Evolutionary conservation across 2,329 filamentous ascomycete genomes (phyloP).

Genomic region (Xylariaceae sp.): DNA sequence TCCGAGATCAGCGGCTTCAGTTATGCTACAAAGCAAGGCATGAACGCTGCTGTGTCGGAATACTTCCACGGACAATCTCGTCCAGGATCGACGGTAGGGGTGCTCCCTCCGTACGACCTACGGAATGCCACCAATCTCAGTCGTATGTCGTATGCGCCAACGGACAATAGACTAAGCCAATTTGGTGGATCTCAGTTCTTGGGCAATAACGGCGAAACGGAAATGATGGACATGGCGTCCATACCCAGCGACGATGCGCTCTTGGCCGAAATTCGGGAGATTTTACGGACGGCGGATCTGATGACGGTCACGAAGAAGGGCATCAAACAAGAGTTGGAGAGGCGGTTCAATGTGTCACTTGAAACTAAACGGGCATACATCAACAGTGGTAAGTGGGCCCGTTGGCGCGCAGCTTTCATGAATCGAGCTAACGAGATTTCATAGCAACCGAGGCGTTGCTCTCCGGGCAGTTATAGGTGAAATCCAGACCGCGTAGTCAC

Average conservation of each 20-base stretch:
- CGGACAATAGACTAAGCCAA: slow-evolving; percentile 63
- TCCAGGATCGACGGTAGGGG: slow-evolving; percentile 51
- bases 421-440: slow-evolving; percentile 28
- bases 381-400: slow-evolving; percentile 68
- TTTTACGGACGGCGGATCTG: slow-evolving; percentile 83
- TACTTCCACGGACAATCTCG: slow-evolving; percentile 58
- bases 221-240: slow-evolving; percentile 69
- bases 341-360: slow-evolving; percentile 79
- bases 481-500: background rate
- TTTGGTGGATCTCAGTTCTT: slow-evolving; percentile 58
- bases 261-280: slow-evolving; percentile 89
- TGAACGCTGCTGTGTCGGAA: slow-evolving; percentile 55
- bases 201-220: slow-evolving; percentile 57
- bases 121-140: slow-evolving; percentile 46
- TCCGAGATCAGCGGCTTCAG: slow-evolving; percentile 92
- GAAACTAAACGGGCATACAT: slow-evolving; percentile 91
- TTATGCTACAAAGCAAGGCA: slow-evolving; percentile 80
- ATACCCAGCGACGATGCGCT: slow-evolving; percentile 86
- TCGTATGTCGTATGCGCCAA: slow-evolving; percentile 76
- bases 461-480: slow-evolving; percentile 64
- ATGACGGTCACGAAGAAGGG: slow-evolving; percentile 99
- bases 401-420: background rate
- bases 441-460: slow-evolving; percentile 73
- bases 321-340: slow-evolving; percentile 89
- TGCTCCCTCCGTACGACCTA: slow-evolving; percentile 42